Percentiles rank a stretch among this genome's conserved stretches.
phyloP scores from a whole-genome alignment of 805 yeast species.

The Candida methanosorbosa region DNA sequence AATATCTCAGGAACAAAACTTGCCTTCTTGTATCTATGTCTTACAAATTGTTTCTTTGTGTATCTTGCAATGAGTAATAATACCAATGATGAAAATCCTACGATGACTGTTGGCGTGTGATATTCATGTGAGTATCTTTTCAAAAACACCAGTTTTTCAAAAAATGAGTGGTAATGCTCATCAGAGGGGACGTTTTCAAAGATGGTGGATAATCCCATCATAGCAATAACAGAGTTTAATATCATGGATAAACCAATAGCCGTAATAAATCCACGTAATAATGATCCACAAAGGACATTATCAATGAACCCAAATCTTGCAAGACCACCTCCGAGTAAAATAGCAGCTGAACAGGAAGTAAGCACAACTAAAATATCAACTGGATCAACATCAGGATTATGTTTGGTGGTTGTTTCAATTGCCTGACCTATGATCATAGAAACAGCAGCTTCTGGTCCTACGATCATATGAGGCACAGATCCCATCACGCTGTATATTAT shows the following conservation, averaged over 20 bases:
- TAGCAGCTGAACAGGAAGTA: conserved; percentile 68
- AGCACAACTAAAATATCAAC: conserved; percentile 58
- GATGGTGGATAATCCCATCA: conserved; percentile 53
- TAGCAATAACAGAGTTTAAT: conserved; percentile 62
- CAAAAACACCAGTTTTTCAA: conserved; percentile 58
- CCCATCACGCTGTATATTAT: conserved; percentile 72
- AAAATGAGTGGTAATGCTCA: conserved; percentile 58
- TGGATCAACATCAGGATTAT: conserved; percentile 30
- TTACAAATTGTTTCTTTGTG: conserved; percentile 28
- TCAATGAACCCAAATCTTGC: conserved; percentile 83
- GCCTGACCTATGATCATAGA: conserved; percentile 78
- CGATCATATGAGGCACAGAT: conserved; percentile 81
- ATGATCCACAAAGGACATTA: conserved; percentile 66
- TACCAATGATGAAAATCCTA: conserved; percentile 47
- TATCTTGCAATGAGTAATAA: conserved; percentile 33
- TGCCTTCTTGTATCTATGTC: conserved; percentile 29
- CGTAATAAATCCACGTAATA: conserved; percentile 74
- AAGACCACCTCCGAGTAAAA: conserved; percentile 64
- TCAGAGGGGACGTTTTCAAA: conserved; percentile 35
- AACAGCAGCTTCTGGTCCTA: conserved; percentile 88
- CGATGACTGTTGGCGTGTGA: conserved; percentile 51
- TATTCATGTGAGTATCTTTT: conserved; percentile 33
- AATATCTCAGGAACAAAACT: conserved; percentile 81
- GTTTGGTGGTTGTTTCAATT: conserved; percentile 46
- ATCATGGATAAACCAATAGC: conserved; percentile 84